Base-by-base conservation (phyloP, 805 yeast genomes). In the Candida vartiovaarae region DNA sequence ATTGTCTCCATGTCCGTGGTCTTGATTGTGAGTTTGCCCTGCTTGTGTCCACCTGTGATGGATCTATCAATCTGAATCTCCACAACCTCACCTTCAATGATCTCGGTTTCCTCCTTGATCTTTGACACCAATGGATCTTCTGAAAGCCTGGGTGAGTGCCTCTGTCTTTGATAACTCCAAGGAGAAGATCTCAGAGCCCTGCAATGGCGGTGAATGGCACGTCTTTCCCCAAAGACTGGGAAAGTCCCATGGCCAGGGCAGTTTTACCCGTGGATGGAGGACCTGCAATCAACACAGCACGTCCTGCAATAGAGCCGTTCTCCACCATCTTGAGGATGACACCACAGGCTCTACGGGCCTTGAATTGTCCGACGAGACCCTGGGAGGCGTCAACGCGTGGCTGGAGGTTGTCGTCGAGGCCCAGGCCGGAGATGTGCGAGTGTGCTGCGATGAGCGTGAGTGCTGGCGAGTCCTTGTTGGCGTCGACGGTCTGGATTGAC, bases 181-280 rank as follows among this genome's bases (percentile, higher is more conserved):
- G 5, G 96, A 86, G 60, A 80, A 93, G 48, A 93, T 78, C 67
- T 93, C 99, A 30, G 95, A 83, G 4, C 96, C 96, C 99, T 8
- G 95, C 91, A 63, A 93, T 75, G 8, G 95, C 88, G 34, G 97
- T 91, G 65, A 93, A 93, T 34, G 99, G 99, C 46, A 93, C 97
- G 50, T 66, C 73, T 30, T 58, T 61, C 8, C 82, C 82, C 53
- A 84, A 69, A 41, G 78, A 80, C 60, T 84, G 90, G 3, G 89
- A 75, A 34, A 84, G 72, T 15, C 97, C 99, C 84, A 89, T 84
- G 10, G 99, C 99, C 56, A 93, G 78, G 33, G 99, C 99, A 3
- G 99, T 93, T 65, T 93, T 93, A 65, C 99, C 99, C 0, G 99
- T 93, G 10, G 96, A 87, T 28, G 99, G 99, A 8, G 98, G 98